phyloP scores from a whole-genome alignment of 2,329 filamentous ascomycete genomes.

The Colletotrichum ledebouriae region DNA sequence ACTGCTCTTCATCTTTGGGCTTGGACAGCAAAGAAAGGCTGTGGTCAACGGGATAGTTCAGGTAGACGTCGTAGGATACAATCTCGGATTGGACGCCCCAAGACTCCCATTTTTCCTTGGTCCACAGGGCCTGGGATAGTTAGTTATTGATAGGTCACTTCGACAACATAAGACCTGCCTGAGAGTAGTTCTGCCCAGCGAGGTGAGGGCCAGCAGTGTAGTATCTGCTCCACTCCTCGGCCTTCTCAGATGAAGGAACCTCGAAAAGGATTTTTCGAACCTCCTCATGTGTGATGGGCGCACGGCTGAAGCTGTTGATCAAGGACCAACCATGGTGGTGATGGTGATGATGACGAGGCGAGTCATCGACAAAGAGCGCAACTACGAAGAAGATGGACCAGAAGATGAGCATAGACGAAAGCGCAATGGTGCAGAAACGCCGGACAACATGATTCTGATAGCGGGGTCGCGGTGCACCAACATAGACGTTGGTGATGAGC shows the following conservation, averaged over 20 bases:
- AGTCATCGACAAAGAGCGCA: constrained; percentile 55
- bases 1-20: constrained; percentile 47
- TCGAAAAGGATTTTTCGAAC: constrained; percentile 69
- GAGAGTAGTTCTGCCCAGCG: constrained; percentile 82
- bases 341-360: constrained; percentile 53
- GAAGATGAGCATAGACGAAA: constrained; percentile 66
- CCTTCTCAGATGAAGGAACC: constrained; percentile 68
- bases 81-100: constrained; percentile 77
- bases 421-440: constrained; percentile 74
- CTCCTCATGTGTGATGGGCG: constrained; percentile 59
- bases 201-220: constrained; percentile 83
- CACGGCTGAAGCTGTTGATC: constrained; percentile 46
- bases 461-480: constrained; percentile 65
- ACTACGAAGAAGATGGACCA: constrained; percentile 65
- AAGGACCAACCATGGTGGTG: constrained; percentile 48
- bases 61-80: constrained; percentile 79
- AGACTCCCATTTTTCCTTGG: constrained; percentile 78
- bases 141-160: constrained; percentile 21
- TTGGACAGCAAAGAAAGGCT: constrained; percentile 75
- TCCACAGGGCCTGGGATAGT: constrained; percentile 74
- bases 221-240: constrained; percentile 81
- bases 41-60: constrained; percentile 83
- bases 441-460: constrained; percentile 73
- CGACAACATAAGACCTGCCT: constrained; percentile 56
- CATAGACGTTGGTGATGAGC: constrained; percentile 73